Conservation (phyloP, 371 early-diverging fungal genomes). For the Lichtheimia ornata region DNA sequence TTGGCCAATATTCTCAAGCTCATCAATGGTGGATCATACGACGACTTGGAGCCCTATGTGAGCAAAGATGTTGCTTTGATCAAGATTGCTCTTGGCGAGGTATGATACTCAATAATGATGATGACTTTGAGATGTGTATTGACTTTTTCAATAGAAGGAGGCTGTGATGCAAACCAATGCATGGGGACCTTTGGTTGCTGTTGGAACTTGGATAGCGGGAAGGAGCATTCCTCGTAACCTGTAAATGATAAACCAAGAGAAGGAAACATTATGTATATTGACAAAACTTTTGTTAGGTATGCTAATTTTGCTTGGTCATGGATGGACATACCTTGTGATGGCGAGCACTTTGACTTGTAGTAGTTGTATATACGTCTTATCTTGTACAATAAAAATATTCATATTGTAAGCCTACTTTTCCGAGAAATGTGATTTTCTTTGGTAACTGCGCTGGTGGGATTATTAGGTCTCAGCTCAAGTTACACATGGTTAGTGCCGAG, state of each 20-base stretch:
- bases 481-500: constrained; percentile 1
- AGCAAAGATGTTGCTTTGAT: constrained; percentile 43
- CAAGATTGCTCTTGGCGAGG: constrained; percentile 37
- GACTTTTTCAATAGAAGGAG: constrained; percentile 28
- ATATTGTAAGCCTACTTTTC: too few species aligned
- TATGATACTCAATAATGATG: constrained; percentile 3
- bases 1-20: constrained; percentile 29
- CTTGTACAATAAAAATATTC: too few species aligned
- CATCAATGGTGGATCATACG: constrained; percentile 28
- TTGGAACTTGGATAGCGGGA: constrained; percentile 45
- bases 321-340: constrained; percentile 24
- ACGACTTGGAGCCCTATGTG: constrained; percentile 32
- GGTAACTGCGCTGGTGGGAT: too few species aligned
- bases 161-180: constrained; percentile 42
- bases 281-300: too few species aligned
- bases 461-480: not conserved
- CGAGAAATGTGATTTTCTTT: too few species aligned
- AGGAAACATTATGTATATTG: too few species aligned
- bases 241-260: too few species aligned
- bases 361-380: not conserved
- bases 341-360: constrained; percentile 19
- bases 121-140: not conserved
- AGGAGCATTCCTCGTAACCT: too few species aligned
- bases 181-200: constrained; percentile 32
- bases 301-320: constrained; percentile 28